These are phyloP conservation scores for Neonectria punicea DNA, from an alignment of 2,329 filamentous ascomycete species.

Conservation along the genomic window DNA sequence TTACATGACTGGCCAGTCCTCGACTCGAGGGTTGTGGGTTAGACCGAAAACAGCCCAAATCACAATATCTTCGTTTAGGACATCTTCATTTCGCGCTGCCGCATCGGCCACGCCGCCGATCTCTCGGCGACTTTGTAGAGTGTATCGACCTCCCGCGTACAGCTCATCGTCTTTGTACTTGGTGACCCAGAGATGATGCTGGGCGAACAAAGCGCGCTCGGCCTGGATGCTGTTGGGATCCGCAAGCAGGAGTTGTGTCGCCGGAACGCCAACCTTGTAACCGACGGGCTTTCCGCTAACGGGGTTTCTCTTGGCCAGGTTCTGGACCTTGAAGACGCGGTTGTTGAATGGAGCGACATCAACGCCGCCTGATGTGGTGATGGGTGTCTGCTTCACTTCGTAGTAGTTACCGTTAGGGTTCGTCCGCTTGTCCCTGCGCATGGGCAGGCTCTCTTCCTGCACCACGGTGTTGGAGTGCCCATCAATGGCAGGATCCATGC, in stretches of 20 bases:
- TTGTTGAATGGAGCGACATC: constrained; percentile 62
- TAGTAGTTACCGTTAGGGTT: constrained; percentile 63
- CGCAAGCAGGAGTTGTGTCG: constrained; percentile 54
- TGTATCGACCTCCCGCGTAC: constrained; percentile 56
- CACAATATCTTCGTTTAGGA: constrained; percentile 62
- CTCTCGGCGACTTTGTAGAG: constrained; percentile 52
- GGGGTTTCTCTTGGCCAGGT: constrained; percentile 54
- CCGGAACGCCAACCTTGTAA: constrained; percentile 57
- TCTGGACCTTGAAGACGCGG: constrained; percentile 62
- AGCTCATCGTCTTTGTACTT: constrained; percentile 57
- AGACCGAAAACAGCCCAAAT: constrained; percentile 69
- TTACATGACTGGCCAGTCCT: constrained; percentile 76
- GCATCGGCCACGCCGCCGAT: constrained; percentile 52
- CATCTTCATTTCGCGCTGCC: constrained; percentile 57
- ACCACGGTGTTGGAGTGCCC: constrained; percentile 66
- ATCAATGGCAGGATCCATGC: constrained; percentile 72
- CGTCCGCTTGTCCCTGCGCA: constrained; percentile 53
- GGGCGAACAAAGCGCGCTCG: constrained; percentile 54
- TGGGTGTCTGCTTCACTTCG: constrained; percentile 55
- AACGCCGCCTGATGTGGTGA: constrained; percentile 57
- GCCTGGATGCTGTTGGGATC: constrained; percentile 53
- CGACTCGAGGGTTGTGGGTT: constrained; percentile 72
- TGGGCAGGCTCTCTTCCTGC: constrained; percentile 52
- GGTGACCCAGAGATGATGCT: constrained; percentile 59
- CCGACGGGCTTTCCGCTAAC: constrained; percentile 58